These are phyloP conservation scores for Arthrobotrys entomopaga DNA, from an alignment of 2,329 filamentous ascomycete species.

Conservation along the genomic window DNA sequence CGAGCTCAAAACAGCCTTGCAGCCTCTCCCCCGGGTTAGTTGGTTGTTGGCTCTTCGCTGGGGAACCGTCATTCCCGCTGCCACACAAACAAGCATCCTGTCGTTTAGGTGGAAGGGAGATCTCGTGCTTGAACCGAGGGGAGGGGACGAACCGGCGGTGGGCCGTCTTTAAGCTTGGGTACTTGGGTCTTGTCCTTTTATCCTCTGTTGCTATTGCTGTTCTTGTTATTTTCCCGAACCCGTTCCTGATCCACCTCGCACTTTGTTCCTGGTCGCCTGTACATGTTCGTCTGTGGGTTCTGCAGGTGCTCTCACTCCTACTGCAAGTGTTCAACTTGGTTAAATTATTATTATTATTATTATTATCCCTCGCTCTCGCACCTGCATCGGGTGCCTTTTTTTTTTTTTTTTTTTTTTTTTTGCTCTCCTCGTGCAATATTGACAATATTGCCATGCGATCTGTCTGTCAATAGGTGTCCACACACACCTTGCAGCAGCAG, in stretches of 20 bases:
- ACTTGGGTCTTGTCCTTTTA: constrained; percentile 1
- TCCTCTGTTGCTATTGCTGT: constrained; percentile 26
- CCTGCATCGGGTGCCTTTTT: constrained; percentile 10
- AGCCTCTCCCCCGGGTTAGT: not conserved
- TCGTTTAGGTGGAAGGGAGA: not conserved
- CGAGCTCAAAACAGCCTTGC: constrained; percentile 21
- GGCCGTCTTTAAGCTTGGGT: constrained; percentile 24
- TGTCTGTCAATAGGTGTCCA: constrained; percentile 43
- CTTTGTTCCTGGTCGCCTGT: constrained; percentile 39
- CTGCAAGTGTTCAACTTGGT: constrained; percentile 7
- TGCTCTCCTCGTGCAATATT: constrained; percentile 4
- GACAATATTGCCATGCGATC: constrained; percentile 19
- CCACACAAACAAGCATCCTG: constrained; percentile 7
- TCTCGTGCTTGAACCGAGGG: constrained; percentile 48
- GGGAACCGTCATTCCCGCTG: constrained; percentile 22
- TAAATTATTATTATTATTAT: too few relatives aligned
- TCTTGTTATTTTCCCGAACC: constrained; percentile 28
- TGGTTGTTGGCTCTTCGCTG: constrained; percentile 11
- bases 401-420: too few relatives aligned
- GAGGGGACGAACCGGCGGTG: constrained; percentile 45
- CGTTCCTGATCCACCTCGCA: constrained; percentile 34
- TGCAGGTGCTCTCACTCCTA: constrained; percentile 37
- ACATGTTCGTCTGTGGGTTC: constrained; percentile 39
- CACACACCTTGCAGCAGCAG: constrained; percentile 33
- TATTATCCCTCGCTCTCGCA: constrained; percentile 26